These are phyloP conservation scores for Trichoderma pleuroti DNA, from an alignment of 2,329 filamentous ascomycete species.

Conservation along the genomic window DNA sequence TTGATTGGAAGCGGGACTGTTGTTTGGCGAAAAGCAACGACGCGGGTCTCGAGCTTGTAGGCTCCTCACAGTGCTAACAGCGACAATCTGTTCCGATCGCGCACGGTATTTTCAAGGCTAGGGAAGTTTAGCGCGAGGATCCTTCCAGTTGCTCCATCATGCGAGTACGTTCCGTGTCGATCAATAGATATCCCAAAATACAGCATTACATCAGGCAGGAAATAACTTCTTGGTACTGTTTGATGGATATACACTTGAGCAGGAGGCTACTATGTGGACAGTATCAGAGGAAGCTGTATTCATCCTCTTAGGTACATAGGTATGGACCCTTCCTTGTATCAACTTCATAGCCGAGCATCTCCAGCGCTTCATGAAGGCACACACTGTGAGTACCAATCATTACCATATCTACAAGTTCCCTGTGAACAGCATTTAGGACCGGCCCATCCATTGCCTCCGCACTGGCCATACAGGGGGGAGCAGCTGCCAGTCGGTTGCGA, in stretches of 20 bases:
- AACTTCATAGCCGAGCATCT: not conserved
- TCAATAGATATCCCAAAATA: not conserved
- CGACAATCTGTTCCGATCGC: not conserved
- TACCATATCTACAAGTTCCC: not conserved
- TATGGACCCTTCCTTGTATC: not conserved
- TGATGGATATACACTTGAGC: not conserved
- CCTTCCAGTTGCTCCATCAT: not conserved
- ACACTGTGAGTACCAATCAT: not conserved
- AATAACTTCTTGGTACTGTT: not conserved
- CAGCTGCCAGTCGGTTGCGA: not conserved
- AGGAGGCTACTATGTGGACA: not conserved
- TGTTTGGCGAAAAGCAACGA: not conserved
- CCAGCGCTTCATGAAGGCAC: not conserved
- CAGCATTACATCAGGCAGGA: not conserved
- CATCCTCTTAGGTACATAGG: not conserved
- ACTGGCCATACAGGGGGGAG: not conserved
- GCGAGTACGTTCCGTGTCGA: not conserved
- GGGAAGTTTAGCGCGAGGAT: not conserved
- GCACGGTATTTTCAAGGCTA: not conserved
- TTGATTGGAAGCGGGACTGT: conserved; percentile 4
- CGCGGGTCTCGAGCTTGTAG: not conserved
- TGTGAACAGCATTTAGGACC: not conserved
- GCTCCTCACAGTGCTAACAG: not conserved
- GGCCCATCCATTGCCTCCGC: not conserved
- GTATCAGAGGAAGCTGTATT: not conserved